Evolutionary conservation across 768 basidiomycete genomes (phyloP).

Genomic region (Phaeotremella skinneri): DNA sequence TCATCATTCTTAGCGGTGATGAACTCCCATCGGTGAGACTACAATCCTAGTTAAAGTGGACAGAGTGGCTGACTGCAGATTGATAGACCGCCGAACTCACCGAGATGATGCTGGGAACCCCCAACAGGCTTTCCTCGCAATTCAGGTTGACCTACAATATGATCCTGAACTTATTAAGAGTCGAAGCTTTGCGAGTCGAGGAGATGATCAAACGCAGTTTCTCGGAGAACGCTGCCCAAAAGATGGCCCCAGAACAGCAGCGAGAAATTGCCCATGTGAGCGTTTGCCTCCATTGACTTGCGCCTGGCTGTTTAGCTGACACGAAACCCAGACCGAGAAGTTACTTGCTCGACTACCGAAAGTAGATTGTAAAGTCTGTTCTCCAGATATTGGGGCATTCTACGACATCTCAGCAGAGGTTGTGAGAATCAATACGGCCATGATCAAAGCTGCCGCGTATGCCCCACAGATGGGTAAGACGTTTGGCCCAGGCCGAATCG

Average conservation of each 20-base stretch:
- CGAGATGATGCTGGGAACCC: conserved; percentile 91
- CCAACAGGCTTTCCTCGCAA: conserved; percentile 88
- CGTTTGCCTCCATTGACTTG: conserved; percentile 17
- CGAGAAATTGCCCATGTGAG: conserved; percentile 77
- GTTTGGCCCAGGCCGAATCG: conserved; percentile 70
- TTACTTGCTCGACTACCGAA: conserved; percentile 62
- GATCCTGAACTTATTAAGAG: conserved; percentile 93
- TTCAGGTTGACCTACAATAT: conserved; percentile 99
- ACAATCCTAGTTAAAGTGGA: not conserved
- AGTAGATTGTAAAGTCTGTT: conserved; percentile 67
- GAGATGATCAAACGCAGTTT: conserved; percentile 99
- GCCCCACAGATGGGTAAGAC: conserved; percentile 68
- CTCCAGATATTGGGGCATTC: conserved; percentile 67
- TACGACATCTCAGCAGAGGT: conserved; percentile 71
- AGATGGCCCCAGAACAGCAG: conserved; percentile 88
- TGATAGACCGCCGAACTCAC: conserved; percentile 60
- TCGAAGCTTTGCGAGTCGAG: conserved; percentile 92
- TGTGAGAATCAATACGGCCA: conserved; percentile 61
- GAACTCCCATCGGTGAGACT: conserved; percentile 75
- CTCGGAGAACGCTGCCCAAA: conserved; percentile 94
- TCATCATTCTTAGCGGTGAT: conserved; percentile 77
- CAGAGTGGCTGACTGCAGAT: conserved; percentile 57
- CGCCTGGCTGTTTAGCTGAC: conserved; percentile 2
- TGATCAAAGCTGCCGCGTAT: conserved; percentile 62
- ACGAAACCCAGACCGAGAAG: conserved; percentile 65